Percentiles rank a stretch among this genome's conserved stretches.
phyloP scores from a whole-genome alignment of 345 rosid species.

The Brassica nigra region DNA sequence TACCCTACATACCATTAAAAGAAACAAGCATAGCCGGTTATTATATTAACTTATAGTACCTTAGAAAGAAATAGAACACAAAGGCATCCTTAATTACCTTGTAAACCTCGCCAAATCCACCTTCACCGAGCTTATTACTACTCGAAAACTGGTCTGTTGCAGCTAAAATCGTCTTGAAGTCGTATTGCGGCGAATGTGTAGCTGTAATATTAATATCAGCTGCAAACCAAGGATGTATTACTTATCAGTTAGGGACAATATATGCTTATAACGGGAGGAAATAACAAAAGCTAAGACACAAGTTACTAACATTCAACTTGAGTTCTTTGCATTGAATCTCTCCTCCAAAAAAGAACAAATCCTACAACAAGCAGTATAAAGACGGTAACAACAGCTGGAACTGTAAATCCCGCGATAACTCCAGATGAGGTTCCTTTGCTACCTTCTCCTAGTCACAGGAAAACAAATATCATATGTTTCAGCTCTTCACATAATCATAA shows the following conservation, averaged over 20 bases:
- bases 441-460: conserved; percentile 12
- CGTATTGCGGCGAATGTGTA: conserved; percentile 45
- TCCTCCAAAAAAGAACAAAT: conserved; percentile 14
- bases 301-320: conserved; percentile 32
- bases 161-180: conserved; percentile 41
- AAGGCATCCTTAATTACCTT: conserved; percentile 40
- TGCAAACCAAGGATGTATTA: conserved; percentile 23
- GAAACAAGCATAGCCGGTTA: not conserved
- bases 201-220: conserved; percentile 41
- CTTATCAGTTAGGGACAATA: not conserved
- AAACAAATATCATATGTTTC: not conserved
- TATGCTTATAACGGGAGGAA: not conserved
- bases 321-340: conserved; percentile 1
- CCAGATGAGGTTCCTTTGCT: not conserved
- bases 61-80: not conserved
- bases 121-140: conserved; percentile 59
- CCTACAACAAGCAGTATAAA: conserved; percentile 22
- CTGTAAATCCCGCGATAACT: not conserved
- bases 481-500: not conserved
- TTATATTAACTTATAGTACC: not conserved
- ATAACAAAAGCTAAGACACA: not conserved
- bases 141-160: conserved; percentile 56
- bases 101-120: conserved; percentile 75
- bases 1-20: conserved; percentile 32
- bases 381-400: not conserved